phyloP scores from a whole-genome alignment of 371 early-diverging fungal genomes.

The Mucor plumbeus region DNA sequence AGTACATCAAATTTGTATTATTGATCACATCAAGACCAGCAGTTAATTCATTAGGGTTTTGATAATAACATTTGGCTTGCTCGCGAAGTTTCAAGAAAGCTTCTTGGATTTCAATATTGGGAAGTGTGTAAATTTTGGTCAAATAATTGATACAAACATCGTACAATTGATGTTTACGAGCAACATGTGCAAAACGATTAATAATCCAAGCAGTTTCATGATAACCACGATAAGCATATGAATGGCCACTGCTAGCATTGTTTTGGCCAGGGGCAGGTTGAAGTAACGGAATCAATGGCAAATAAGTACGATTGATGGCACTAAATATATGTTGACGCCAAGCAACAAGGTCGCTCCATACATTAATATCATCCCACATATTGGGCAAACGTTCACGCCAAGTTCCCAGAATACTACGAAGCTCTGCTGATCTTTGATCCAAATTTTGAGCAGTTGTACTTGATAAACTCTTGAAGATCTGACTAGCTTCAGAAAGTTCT shows the following conservation, averaged over 20 bases:
- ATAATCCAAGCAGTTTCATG: constrained; percentile 99
- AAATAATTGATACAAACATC: constrained; percentile 94
- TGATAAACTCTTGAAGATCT: constrained; percentile 83
- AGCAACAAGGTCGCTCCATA: constrained; percentile 97
- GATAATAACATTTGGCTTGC: constrained; percentile 97
- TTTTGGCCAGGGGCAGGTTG: constrained; percentile 55
- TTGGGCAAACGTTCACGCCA: constrained; percentile 99
- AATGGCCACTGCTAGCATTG: constrained; percentile 68
- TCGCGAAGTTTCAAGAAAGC: constrained; percentile 97
- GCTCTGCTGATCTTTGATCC: constrained; percentile 83
- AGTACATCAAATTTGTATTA: constrained; percentile 97
- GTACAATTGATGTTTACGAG: constrained; percentile 92
- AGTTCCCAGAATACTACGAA: constrained; percentile 89
- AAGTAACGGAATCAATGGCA: constrained; percentile 83
- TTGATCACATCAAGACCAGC: constrained; percentile 98
- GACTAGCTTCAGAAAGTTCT: constrained; percentile 91
- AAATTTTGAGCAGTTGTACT: constrained; percentile 81
- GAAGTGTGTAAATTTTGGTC: constrained; percentile 97
- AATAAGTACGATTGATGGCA: constrained; percentile 93
- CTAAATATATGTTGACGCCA: constrained; percentile 98
- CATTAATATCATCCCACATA: constrained; percentile 94
- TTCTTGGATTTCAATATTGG: constrained; percentile 99
- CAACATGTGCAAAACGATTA: constrained; percentile 99
- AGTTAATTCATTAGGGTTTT: constrained; percentile 82
- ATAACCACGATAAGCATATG: constrained; percentile 96